Base-by-base conservation (phyloP, 805 yeast genomes). In the Scheffersomyces amazonensis region DNA sequence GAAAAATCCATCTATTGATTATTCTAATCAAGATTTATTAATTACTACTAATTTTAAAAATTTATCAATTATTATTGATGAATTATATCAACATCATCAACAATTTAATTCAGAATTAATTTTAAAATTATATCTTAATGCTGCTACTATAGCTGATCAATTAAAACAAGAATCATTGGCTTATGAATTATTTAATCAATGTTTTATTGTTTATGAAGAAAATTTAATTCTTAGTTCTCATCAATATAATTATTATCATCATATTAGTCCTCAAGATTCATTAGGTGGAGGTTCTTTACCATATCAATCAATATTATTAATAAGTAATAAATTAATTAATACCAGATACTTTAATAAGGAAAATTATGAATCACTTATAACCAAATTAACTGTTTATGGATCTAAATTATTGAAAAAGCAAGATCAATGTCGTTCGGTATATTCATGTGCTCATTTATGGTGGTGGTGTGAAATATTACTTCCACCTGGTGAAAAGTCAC, bases 381-480 rank as follows among this genome's bases (percentile, higher is more conserved):
- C 95, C 12, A 84, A 89, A 57, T 75, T 90, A 33, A 88, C 96
- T 1, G 65, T 90, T 34, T 87, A 88, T 52, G 95, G 96, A 4
- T 87, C 96, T 11, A 87, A 87, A 59, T 70, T 93, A 35, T 71
- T 91, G 52, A 88, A 87, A 59, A 91, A 91, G 58, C 89, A 93
- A 24, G 98, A 91, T 53, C 99, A 93, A 60, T 90, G 97, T 58
- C 78, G 97, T 12, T 82, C 96, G 0, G 95, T 89, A 5, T 87
- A 85, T 56, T 62, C 78, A 36, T 90, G 96, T 31, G 81, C 96
- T 1, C 97, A 93, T 61, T 64, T 93, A 34, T 93, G 96, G 96
- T 87, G 95, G 93, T 84, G 91, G 53, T 80, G 83, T 17, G 89
- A 85, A 42, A 44, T 71, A 13, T 58, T 56, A 36, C 53, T 59